Conservation (phyloP, 2,329 filamentous ascomycete species). For the Sporothrix curviconia region DNA sequence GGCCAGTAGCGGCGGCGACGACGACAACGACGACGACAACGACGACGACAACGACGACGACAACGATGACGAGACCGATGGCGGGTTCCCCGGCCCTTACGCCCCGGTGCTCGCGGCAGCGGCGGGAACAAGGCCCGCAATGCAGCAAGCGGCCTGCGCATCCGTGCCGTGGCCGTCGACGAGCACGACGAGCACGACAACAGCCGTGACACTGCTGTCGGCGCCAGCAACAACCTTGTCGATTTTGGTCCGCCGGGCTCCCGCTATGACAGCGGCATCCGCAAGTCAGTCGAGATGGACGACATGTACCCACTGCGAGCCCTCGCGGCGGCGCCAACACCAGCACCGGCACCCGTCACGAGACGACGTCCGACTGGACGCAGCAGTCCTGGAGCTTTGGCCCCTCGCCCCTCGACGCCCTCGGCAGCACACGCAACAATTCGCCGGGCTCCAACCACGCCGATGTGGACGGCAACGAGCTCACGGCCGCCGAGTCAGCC, state of each 20-base stretch:
- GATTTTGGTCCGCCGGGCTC: background rate
- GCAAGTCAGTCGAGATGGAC: constrained; percentile 41
- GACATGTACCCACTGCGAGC: constrained; percentile 31
- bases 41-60: background rate
- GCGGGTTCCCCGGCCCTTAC: constrained; percentile 35
- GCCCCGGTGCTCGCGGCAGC: background rate
- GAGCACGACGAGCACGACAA: background rate
- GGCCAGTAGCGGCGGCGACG: constrained; percentile 30
- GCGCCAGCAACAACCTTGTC: constrained; percentile 11
- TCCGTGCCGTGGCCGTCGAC: background rate
- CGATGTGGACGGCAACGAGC: constrained; percentile 13
- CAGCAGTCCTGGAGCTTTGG: constrained; percentile 41
- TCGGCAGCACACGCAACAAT: background rate
- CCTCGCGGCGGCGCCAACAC: constrained; percentile 34
- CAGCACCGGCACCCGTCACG: constrained; percentile 23
- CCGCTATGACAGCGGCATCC: constrained; percentile 27
- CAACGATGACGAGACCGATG: constrained; percentile 5
- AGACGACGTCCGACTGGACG: constrained; percentile 26
- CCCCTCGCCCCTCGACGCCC: background rate
- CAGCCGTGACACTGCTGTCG: background rate
- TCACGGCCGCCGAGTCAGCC: constrained; percentile 9
- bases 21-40: background rate
- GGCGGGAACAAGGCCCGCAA: background rate
- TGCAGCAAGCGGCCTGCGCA: background rate
- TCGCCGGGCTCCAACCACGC: constrained; percentile 15